phyloP scores from a whole-genome alignment of 352 stramenopile species.

The Phytophthora gonapodyides region DNA sequence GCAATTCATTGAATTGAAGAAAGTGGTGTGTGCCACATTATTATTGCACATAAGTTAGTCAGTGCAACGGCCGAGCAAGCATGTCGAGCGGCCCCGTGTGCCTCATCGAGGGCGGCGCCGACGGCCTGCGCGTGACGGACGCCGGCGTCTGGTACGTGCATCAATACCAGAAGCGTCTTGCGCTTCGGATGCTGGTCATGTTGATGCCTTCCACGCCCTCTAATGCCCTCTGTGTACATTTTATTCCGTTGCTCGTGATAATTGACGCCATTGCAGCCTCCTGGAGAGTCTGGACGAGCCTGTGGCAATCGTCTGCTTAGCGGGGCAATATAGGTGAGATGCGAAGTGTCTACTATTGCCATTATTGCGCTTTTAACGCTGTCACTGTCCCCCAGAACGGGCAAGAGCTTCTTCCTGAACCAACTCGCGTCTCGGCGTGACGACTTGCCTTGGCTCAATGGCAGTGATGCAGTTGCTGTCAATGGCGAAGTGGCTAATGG shows the following conservation, averaged over 20 bases:
- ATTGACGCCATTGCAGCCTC: conserved; percentile 37
- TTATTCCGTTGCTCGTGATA: conserved; percentile 11
- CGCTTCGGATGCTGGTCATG: not conserved
- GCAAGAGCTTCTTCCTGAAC: conserved; percentile 91
- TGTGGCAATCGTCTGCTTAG: conserved; percentile 79
- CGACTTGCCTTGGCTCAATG: conserved; percentile 27
- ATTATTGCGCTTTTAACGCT: not conserved
- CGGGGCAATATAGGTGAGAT: conserved; percentile 74
- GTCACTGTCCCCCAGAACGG: conserved; percentile 49
- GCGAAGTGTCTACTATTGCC: not conserved
- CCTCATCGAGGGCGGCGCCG: conserved; percentile 55
- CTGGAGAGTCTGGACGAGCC: conserved; percentile 70
- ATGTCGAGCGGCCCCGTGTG: conserved; percentile 52
- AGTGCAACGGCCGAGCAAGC: conserved; percentile 3
- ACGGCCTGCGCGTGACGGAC: conserved; percentile 58
- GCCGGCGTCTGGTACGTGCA: conserved; percentile 51
- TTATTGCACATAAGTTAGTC: conserved; percentile 26
- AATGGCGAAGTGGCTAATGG: conserved; percentile 23
- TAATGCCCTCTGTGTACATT: conserved; percentile 5
- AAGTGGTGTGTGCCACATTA: conserved; percentile 19
- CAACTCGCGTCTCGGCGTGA: conserved; percentile 55
- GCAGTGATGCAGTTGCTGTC: conserved; percentile 6
- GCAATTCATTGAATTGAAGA: conserved; percentile 29
- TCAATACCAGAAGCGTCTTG: not conserved
- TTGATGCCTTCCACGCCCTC: conserved; percentile 1